Conservation (phyloP, 1,284 basidiomycete species). For the Naganishia liquefaciens region DNA sequence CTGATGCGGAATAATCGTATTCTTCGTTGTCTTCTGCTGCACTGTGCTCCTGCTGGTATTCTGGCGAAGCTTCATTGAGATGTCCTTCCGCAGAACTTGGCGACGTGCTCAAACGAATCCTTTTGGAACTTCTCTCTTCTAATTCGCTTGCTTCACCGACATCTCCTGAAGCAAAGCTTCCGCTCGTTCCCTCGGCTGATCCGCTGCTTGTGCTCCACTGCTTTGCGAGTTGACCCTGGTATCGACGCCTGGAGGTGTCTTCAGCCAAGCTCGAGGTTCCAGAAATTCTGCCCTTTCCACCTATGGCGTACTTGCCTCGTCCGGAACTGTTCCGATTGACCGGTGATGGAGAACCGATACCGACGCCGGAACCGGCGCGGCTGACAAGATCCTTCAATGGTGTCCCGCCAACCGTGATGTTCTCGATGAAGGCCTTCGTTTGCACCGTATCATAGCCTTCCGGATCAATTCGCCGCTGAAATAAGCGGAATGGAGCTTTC, state of each 20-base stretch:
- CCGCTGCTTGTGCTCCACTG: constrained; percentile 29
- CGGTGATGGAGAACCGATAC: constrained; percentile 9
- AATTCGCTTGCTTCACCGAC: constrained; percentile 22
- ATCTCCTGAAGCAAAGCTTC: constrained; percentile 3
- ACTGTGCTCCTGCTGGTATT: background rate
- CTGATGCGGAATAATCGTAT: constrained; percentile 21
- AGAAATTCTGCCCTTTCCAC: background rate
- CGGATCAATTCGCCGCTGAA: constrained; percentile 20
- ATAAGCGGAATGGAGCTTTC: constrained; percentile 25
- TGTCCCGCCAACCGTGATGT: constrained; percentile 15
- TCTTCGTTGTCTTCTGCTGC: background rate
- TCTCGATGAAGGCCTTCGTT: constrained; percentile 12
- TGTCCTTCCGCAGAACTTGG: background rate
- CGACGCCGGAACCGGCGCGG: constrained; percentile 1
- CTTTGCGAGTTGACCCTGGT: constrained; percentile 1
- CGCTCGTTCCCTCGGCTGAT: background rate
- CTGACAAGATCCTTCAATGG: constrained; percentile 19
- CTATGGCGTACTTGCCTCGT: background rate
- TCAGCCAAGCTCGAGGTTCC: background rate
- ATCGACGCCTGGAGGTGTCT: background rate
- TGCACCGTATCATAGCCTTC: constrained; percentile 16
- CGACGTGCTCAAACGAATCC: constrained; percentile 26
- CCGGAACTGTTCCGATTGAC: background rate
- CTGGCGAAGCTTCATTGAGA: background rate
- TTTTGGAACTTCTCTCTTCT: constrained; percentile 26